A percentile compares a stretch with the other conserved stretches of the same genome.
Conservation (phyloP, 2,329 filamentous ascomycete species). For the Paraconiothyrium sp. region DNA sequence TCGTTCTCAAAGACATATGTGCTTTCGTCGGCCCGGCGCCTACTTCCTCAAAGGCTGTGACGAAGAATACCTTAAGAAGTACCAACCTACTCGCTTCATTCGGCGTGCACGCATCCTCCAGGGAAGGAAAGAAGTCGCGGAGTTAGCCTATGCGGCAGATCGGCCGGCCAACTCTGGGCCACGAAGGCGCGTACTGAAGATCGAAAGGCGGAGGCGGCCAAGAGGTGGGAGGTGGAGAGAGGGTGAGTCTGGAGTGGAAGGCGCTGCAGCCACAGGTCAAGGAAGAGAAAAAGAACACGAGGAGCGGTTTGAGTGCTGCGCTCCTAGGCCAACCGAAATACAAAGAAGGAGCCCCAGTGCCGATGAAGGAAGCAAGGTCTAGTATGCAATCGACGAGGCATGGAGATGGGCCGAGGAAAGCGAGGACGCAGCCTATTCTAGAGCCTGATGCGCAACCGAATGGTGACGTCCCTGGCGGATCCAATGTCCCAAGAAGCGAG, state of each 20-base stretch:
- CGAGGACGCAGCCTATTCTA: conserved; percentile 13
- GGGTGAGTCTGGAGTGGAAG: conserved; percentile 36
- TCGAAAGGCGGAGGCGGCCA: conserved; percentile 20
- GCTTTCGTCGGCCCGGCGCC: conserved; percentile 69
- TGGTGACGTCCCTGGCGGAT: neutral
- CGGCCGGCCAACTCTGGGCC: conserved; percentile 13
- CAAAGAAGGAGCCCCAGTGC: conserved; percentile 40
- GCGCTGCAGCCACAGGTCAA: conserved; percentile 32
- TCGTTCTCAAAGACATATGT: conserved; percentile 71
- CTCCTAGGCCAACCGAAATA: conserved; percentile 35
- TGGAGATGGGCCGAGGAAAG: conserved; percentile 3
- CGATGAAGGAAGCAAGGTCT: conserved; percentile 28
- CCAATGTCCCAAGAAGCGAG: neutral
- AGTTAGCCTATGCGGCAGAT: conserved; percentile 31
- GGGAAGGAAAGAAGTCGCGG: conserved; percentile 53
- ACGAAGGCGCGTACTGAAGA: conserved; percentile 12
- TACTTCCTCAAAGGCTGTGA: conserved; percentile 72
- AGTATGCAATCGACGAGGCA: conserved; percentile 5
- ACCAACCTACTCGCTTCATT: conserved; percentile 63
- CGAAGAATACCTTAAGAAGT: conserved; percentile 66
- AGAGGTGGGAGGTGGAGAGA: conserved; percentile 44
- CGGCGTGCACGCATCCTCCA: conserved; percentile 68
- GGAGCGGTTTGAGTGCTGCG: conserved; percentile 35
- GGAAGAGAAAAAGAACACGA: conserved; percentile 38
- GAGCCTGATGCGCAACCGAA: neutral